phyloP scores from a whole-genome alignment of 768 basidiomycete genomes.

The Suillus variegatus region DNA sequence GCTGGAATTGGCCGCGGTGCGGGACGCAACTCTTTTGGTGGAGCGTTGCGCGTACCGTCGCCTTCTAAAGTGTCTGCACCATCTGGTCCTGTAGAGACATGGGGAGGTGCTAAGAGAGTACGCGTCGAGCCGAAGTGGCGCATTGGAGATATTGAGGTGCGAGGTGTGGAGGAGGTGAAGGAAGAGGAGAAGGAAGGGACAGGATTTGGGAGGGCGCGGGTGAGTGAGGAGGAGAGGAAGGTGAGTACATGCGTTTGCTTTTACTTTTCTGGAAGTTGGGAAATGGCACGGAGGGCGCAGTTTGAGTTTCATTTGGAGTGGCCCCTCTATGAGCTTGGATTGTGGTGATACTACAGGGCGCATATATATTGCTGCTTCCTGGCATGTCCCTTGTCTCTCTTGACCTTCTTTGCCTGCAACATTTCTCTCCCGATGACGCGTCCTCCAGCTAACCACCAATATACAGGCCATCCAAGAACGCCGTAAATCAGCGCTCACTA shows the following conservation, averaged over 20 bases:
- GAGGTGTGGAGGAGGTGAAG: not conserved
- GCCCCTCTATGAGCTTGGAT: not conserved
- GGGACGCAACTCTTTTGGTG: constrained; percentile 45
- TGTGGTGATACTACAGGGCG: not conserved
- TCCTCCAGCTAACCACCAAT: not conserved
- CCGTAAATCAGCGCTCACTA: constrained; percentile 54
- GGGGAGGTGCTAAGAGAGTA: constrained; percentile 36
- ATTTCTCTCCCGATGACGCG: not conserved
- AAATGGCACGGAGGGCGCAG: not conserved
- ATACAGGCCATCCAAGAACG: constrained; percentile 63
- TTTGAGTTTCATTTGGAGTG: not conserved
- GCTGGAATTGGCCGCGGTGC: constrained; percentile 14
- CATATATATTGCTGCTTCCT: not conserved
- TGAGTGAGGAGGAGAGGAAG: constrained; percentile 20
- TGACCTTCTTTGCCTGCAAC: not conserved
- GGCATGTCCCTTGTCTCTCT: not conserved
- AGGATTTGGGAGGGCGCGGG: constrained; percentile 1
- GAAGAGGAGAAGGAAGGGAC: constrained; percentile 11
- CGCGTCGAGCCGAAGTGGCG: constrained; percentile 55
- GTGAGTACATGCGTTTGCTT: constrained; percentile 4
- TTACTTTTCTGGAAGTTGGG: not conserved
- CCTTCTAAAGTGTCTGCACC: constrained; percentile 11
- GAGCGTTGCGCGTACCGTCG: constrained; percentile 11
- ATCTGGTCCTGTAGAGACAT: constrained; percentile 34
- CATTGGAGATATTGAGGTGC: constrained; percentile 46